A percentile compares a stretch with the other conserved stretches of the same genome.
Conservation (phyloP, 208 protist genomes). For the Herpetomonas samuelpessoai region DNA sequence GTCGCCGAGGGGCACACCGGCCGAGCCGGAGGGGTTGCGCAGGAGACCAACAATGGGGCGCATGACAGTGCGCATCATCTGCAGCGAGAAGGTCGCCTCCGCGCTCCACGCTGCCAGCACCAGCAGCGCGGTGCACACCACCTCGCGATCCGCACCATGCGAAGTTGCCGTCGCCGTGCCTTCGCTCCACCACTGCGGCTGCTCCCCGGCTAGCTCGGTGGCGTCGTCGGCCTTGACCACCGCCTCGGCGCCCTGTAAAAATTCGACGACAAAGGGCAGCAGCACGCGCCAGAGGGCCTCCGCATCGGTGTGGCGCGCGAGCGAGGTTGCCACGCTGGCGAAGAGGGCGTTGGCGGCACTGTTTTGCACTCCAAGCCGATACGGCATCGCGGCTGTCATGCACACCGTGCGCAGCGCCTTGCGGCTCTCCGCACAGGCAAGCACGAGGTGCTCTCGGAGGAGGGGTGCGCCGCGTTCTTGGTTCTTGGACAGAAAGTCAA, state of each 20-base stretch:
- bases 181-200: constrained; percentile 8
- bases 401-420: constrained; percentile 71
- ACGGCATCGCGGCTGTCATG: constrained; percentile 42
- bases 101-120: constrained; percentile 67
- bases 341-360: constrained; percentile 81
- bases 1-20: constrained; percentile 39
- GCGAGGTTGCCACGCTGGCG: constrained; percentile 51
- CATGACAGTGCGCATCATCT: constrained; percentile 54
- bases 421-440: constrained; percentile 71
- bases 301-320: constrained; percentile 49
- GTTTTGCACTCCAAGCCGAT: constrained; percentile 50
- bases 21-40: constrained; percentile 9
- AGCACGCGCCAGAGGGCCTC: constrained; percentile 75
- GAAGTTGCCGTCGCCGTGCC: not conserved
- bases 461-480: constrained; percentile 77
- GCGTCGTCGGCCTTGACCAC: constrained; percentile 18
- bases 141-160: constrained; percentile 24
- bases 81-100: constrained; percentile 58
- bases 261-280: constrained; percentile 75
- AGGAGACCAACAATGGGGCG: constrained; percentile 54
- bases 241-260: constrained; percentile 32
- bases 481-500: constrained; percentile 77
- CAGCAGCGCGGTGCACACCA: constrained; percentile 62
- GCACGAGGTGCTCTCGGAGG: constrained; percentile 64
- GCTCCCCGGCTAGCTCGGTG: constrained; percentile 10